Evolutionary conservation across 345 rosid species (phyloP).

Genomic region (Syzygium grande): DNA sequence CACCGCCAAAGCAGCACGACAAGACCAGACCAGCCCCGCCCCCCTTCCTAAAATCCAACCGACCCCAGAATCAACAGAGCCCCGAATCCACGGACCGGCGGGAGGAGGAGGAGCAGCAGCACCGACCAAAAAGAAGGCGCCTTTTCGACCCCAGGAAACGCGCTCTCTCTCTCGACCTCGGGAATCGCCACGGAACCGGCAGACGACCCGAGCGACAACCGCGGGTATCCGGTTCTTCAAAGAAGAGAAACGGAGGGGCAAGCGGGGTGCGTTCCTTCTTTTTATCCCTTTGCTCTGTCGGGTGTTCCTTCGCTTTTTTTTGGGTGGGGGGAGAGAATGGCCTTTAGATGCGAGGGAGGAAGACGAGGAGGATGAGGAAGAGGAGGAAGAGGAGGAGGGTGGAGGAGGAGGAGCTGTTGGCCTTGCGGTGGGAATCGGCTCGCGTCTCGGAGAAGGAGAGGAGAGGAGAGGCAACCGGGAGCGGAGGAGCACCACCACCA

Average conservation of each 20-base stretch:
- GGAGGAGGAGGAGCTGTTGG: slow-evolving; percentile 17
- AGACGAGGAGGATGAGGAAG: slow-evolving; percentile 9
- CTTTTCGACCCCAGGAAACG: not conserved
- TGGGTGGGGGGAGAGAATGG: not conserved
- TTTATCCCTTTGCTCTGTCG: not conserved
- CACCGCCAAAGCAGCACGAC: not conserved
- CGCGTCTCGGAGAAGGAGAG: slow-evolving; percentile 44
- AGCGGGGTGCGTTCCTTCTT: not conserved
- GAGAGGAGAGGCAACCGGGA: not conserved
- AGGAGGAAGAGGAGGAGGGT: slow-evolving; percentile 18
- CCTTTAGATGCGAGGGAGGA: slow-evolving; percentile 13
- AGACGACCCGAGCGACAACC: not conserved
- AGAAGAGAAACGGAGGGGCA: not conserved
- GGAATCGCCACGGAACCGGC: not conserved
- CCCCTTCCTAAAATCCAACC: not conserved
- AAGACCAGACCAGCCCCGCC: no score
- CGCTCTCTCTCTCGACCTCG: not conserved
- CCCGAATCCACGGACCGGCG: slow-evolving; percentile 21
- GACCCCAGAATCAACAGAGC: slow-evolving; percentile 29
- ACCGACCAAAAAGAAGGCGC: not conserved
- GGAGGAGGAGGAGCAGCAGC: slow-evolving; percentile 5
- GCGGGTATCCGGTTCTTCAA: not conserved
- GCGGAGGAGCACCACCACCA: not conserved
- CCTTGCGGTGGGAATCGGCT: slow-evolving; percentile 44
- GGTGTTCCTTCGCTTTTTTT: not conserved